phyloP scores from a whole-genome alignment of 1,284 basidiomycete genomes.

The Exobasidium cylindrosporum region DNA sequence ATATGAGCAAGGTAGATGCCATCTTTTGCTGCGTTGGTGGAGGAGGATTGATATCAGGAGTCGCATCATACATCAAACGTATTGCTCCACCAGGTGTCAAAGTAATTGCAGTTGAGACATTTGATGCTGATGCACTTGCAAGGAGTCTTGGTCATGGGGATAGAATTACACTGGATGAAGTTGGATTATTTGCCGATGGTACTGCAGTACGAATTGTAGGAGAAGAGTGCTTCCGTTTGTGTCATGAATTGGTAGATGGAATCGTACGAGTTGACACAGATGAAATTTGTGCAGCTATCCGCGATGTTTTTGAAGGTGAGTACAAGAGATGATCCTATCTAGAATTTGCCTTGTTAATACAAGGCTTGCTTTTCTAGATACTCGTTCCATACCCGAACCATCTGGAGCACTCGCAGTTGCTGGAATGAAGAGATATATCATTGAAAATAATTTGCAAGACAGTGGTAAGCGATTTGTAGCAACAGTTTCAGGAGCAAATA shows the following conservation, averaged over 20 bases:
- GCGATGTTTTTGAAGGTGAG: conserved; percentile 94
- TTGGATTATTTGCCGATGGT: conserved; percentile 96
- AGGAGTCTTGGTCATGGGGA: conserved; percentile 65
- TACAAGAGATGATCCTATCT: conserved; percentile 5
- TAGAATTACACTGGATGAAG: conserved; percentile 80
- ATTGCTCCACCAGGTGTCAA: conserved; percentile 81
- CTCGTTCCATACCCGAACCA: conserved; percentile 70
- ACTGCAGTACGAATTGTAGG: conserved; percentile 97
- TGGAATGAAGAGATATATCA: conserved; percentile 83
- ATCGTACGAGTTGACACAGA: conserved; percentile 87
- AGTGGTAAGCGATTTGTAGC: conserved; percentile 84
- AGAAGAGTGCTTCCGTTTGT: conserved; percentile 83
- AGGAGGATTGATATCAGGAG: conserved; percentile 84
- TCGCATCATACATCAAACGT: conserved; percentile 87
- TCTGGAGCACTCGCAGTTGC: conserved; percentile 93
- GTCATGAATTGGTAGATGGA: conserved; percentile 77
- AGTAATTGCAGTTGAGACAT: conserved; percentile 88
- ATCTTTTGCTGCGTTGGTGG: conserved; percentile 91
- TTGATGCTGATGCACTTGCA: conserved; percentile 90
- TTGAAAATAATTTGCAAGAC: conserved; percentile 74
- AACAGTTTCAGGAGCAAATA: conserved; percentile 92
- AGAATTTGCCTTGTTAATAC: conserved; percentile 13
- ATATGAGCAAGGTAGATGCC: conserved; percentile 64
- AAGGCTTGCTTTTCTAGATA: conserved; percentile 61
- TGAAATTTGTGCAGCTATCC: conserved; percentile 97